Evolutionary conservation across 257 asterid species (phyloP).

Genomic region (Forsythia suspensa): DNA sequence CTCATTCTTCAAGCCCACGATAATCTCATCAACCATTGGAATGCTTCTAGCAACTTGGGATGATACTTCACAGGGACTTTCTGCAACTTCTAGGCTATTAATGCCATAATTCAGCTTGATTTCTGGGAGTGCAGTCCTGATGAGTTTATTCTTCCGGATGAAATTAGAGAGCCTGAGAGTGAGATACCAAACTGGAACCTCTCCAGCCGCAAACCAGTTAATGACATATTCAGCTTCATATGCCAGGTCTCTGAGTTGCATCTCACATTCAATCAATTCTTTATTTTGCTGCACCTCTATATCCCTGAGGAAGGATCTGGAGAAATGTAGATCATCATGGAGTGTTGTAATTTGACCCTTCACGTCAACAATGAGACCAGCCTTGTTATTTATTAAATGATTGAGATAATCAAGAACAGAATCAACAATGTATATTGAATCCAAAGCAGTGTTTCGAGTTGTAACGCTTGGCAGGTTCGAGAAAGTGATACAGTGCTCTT

Average conservation of each 20-base stretch:
- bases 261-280: not conserved
- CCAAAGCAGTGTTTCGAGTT: constrained; percentile 7
- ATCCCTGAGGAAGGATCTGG: constrained; percentile 7
- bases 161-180: constrained; percentile 10
- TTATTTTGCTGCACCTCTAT: constrained; percentile 2
- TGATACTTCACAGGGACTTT: not conserved
- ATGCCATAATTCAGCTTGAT: not conserved
- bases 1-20: constrained; percentile 24
- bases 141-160: constrained; percentile 7
- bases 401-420: constrained; percentile 19
- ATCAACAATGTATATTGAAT: constrained; percentile 20
- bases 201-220: constrained; percentile 4
- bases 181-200: constrained; percentile 18
- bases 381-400: constrained; percentile 5
- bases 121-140: constrained; percentile 6
- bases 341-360: not conserved
- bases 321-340: constrained; percentile 8
- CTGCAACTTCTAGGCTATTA: not conserved
- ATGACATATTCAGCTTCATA: constrained; percentile 29
- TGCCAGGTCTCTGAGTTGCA: constrained; percentile 13
- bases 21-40: not conserved
- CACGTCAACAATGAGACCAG: constrained; percentile 1
- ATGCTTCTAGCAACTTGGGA: not conserved
- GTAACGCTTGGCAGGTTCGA: not conserved
- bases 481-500: constrained; percentile 8